phyloP scores from a whole-genome alignment of 2,329 filamentous ascomycete genomes.

The Penicillium fuscoglaucum region DNA sequence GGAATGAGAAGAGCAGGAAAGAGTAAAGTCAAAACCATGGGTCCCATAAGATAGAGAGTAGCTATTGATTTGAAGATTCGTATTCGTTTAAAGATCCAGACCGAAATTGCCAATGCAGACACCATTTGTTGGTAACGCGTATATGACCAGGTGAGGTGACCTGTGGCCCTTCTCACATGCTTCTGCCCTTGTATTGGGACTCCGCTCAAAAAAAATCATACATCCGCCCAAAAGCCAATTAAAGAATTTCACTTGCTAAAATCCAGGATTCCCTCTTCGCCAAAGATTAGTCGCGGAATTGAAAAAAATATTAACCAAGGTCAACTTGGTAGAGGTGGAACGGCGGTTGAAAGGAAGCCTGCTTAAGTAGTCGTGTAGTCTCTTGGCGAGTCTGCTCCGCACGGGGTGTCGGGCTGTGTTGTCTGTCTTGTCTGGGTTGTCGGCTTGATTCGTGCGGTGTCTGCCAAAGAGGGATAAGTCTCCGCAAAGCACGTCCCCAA shows the following conservation, averaged over 20 bases:
- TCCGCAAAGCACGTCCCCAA: slow-evolving; percentile 68
- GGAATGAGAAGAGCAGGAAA: slow-evolving; percentile 42
- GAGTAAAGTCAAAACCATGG: slow-evolving; percentile 8
- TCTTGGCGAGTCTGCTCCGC: too few species aligned
- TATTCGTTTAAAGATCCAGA: not conserved
- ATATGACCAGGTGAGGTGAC: not conserved
- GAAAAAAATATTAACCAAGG: not conserved
- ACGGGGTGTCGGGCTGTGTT: not conserved
- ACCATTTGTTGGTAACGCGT: not conserved
- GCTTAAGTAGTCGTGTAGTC: not conserved
- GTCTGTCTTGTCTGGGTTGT: not conserved
- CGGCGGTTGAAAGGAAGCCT: not conserved
- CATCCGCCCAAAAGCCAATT: not conserved
- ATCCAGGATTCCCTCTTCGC: not conserved
- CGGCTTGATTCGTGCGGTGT: slow-evolving; percentile 40
- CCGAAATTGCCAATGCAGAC: not conserved
- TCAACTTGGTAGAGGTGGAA: not conserved
- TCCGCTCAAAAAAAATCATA: not conserved
- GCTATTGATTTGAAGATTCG: not conserved
- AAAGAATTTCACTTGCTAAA: not conserved
- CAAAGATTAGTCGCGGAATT: not conserved
- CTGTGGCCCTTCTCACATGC: not conserved
- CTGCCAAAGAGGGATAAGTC: slow-evolving; percentile 60
- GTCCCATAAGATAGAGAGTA: not conserved
- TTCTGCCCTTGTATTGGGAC: not conserved